Conservation (phyloP, 768 basidiomycete genomes). For the Agrocybe pediades region DNA sequence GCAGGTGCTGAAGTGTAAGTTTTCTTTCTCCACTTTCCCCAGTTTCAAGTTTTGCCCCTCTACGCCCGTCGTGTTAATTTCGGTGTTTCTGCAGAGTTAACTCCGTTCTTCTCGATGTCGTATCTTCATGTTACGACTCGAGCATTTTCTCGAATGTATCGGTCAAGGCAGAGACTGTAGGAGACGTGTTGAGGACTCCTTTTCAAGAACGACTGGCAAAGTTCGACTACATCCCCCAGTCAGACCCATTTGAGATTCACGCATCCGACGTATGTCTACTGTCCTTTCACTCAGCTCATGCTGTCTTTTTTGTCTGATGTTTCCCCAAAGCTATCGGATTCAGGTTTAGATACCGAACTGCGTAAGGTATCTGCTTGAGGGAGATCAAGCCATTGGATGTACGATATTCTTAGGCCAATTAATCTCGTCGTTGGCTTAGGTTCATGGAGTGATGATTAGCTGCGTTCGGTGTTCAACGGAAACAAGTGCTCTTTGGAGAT, state of each 20-base stretch:
- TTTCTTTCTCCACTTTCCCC: background rate
- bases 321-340: background rate
- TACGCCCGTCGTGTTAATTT: no score
- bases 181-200: slow-evolving; percentile 10
- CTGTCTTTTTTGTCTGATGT: background rate
- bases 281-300: background rate
- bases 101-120: slow-evolving; percentile 10
- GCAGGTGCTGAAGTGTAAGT: slow-evolving; percentile 20
- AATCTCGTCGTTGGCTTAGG: background rate
- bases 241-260: background rate
- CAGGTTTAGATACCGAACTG: background rate
- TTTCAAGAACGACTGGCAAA: slow-evolving; percentile 8
- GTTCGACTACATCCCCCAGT: slow-evolving; percentile 12
- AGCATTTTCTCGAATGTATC: slow-evolving; percentile 4
- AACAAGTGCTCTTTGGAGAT: background rate
- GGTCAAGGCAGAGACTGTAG: slow-evolving; percentile 4
- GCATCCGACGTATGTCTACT: background rate
- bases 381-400: background rate
- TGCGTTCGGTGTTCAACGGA: background rate
- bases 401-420: background rate
- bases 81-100: slow-evolving; percentile 10
- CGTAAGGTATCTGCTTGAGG: background rate
- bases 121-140: slow-evolving; percentile 12
- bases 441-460: background rate
- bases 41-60: background rate